Evolutionary conservation across 148 eudicot genomes (phyloP).

Genomic region (Rhododendron vialii): DNA sequence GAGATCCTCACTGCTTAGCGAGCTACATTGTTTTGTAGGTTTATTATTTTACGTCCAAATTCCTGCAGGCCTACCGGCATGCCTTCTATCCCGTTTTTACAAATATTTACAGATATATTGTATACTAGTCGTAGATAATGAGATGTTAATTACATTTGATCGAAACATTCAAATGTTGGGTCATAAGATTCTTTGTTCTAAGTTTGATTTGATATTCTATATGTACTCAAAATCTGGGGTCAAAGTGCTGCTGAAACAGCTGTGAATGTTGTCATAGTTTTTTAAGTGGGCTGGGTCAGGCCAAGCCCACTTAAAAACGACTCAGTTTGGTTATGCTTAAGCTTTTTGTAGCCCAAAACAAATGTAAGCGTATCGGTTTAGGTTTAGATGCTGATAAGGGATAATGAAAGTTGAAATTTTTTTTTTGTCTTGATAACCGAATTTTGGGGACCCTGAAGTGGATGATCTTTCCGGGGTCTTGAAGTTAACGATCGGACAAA

Average conservation of each 20-base stretch:
- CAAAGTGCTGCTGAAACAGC: background rate
- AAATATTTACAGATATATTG: slow-evolving; percentile 1
- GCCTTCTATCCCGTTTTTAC: background rate
- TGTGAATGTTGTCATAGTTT: background rate
- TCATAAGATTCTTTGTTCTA: background rate
- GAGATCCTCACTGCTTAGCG: slow-evolving; percentile 17
- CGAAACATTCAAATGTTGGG: background rate
- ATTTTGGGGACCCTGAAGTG: background rate
- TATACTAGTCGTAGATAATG: background rate
- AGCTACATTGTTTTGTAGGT: background rate
- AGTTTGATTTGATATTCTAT: background rate
- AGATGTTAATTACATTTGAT: slow-evolving; percentile 1
- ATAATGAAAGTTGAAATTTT: background rate
- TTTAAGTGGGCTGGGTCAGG: background rate
- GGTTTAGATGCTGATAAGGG: background rate
- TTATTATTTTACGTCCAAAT: background rate
- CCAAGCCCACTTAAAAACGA: background rate
- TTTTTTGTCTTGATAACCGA: background rate
- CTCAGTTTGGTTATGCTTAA: background rate
- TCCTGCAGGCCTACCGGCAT: background rate
- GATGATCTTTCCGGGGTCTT: background rate
- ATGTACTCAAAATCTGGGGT: background rate
- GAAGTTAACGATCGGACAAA: too few species aligned
- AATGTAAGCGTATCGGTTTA: background rate
- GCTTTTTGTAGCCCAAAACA: background rate